Conservation (phyloP, 192 early-diverging fungal species). For the Coemansia sp. region DNA sequence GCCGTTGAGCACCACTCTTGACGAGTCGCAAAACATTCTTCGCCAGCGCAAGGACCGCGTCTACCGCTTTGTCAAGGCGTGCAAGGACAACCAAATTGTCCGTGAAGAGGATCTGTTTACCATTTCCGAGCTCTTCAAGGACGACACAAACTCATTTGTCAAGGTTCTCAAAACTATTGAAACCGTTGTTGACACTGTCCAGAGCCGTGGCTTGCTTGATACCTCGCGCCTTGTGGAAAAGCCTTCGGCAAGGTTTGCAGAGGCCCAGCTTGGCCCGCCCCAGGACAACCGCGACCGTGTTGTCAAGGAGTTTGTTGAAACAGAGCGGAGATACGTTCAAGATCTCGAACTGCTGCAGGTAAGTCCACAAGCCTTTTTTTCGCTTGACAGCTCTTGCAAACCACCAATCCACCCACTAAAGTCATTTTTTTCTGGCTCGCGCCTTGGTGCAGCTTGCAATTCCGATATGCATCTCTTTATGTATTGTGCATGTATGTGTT, state of each 20-base stretch:
- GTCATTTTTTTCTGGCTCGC: slow-evolving; percentile 4
- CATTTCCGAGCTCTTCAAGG: slow-evolving; percentile 84
- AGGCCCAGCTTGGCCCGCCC: slow-evolving; percentile 60
- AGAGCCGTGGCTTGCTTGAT: slow-evolving; percentile 56
- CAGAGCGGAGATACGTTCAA: slow-evolving; percentile 88
- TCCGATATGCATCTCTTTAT: slow-evolving; percentile 9
- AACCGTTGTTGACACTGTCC: slow-evolving; percentile 73
- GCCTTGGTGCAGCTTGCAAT: slow-evolving; percentile 5
- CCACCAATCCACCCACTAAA: not conserved
- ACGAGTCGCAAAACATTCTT: slow-evolving; percentile 55
- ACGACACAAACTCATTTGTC: slow-evolving; percentile 95
- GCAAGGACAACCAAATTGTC: slow-evolving; percentile 74
- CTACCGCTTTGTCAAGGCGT: slow-evolving; percentile 86
- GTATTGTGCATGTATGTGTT: slow-evolving; percentile 5
- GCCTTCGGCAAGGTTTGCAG: slow-evolving; percentile 53
- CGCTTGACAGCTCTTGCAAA: too few relatives aligned
- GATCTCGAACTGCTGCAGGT: slow-evolving; percentile 83
- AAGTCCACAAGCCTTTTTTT: slow-evolving; percentile 14
- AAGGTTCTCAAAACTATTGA: slow-evolving; percentile 90
- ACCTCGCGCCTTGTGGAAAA: slow-evolving; percentile 36
- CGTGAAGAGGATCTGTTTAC: slow-evolving; percentile 78
- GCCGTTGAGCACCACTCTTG: slow-evolving; percentile 59
- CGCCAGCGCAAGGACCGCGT: slow-evolving; percentile 82
- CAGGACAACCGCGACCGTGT: slow-evolving; percentile 87
- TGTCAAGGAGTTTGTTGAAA: slow-evolving; percentile 87